A percentile compares a stretch with the other conserved stretches of the same genome.
Conservation (phyloP, 2,329 filamentous ascomycete genomes). For the Claviceps fusiformis region DNA sequence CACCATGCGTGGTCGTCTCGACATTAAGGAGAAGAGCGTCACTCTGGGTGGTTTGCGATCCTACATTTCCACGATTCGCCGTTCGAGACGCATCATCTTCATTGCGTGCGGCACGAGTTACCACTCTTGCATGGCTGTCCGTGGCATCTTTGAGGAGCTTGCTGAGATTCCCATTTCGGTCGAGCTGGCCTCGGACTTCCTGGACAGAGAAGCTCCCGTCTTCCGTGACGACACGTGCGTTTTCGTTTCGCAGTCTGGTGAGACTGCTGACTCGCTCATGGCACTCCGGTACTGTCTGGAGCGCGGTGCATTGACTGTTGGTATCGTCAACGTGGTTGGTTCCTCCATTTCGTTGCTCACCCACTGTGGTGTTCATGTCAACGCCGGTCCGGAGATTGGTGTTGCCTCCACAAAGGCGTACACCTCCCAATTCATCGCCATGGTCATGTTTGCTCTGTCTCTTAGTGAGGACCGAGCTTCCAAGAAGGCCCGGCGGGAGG, state of each 20-base stretch:
- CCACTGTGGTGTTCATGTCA: conserved; percentile 99
- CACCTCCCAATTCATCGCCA: conserved; percentile 97
- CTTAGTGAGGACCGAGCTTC: conserved; percentile 93
- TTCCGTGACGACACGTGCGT: conserved; percentile 99
- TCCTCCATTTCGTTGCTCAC: conserved; percentile 98
- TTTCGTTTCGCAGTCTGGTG: conserved; percentile 96
- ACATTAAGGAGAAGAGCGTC: conserved; percentile 84
- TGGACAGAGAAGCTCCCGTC: conserved; percentile 89
- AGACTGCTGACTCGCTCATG: conserved; percentile 96
- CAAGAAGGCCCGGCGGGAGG: conserved; percentile 79
- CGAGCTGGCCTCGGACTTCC: conserved; percentile 94
- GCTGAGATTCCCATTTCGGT: conserved; percentile 96
- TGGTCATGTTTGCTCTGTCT: conserved; percentile 98
- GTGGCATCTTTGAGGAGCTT: conserved; percentile 93
- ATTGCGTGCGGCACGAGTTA: conserved; percentile 97
- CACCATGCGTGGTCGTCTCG: conserved; percentile 98
- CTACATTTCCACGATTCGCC: conserved; percentile 91
- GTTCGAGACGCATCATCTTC: conserved; percentile 95
- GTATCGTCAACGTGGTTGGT: conserved; percentile 96
- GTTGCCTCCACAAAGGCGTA: conserved; percentile 99
- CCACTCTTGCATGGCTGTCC: conserved; percentile 99
- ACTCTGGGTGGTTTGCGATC: conserved; percentile 91
- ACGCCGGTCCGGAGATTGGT: conserved; percentile 96
- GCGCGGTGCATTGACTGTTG: conserved; percentile 90
- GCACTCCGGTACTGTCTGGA: conserved; percentile 96